Percentiles rank a stretch among this genome's conserved stretches.
Evolutionary conservation across 2,329 filamentous ascomycete species (phyloP).

Genomic region (Chaetomium olivaceum): DNA sequence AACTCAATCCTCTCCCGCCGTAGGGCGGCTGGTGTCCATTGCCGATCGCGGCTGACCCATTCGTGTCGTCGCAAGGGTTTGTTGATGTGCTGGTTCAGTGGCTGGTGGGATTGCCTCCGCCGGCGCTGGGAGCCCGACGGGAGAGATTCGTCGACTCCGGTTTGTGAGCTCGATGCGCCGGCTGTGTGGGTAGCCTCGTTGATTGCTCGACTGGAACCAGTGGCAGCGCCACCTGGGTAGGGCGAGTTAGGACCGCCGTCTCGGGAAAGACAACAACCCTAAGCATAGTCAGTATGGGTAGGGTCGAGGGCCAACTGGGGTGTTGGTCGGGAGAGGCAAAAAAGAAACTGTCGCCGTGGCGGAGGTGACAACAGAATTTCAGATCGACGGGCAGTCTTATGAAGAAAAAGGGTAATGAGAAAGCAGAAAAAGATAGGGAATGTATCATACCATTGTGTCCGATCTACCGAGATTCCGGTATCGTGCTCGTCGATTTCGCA

Average conservation of each 20-base stretch:
- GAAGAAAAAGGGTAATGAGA: neutral
- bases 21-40: constrained; percentile 70
- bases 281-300: neutral
- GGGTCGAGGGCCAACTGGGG: neutral
- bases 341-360: neutral
- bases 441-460: constrained; percentile 30
- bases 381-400: neutral
- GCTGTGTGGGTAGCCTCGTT: constrained; percentile 45
- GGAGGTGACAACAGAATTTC: neutral
- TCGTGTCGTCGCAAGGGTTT: constrained; percentile 65
- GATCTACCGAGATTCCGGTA: neutral
- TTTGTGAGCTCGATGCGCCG: constrained; percentile 35
- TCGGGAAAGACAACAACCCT: constrained; percentile 62
- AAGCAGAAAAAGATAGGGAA: neutral
- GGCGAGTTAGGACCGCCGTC: constrained; percentile 55
- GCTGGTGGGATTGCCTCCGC: constrained; percentile 40
- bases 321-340: neutral
- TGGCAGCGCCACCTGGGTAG: constrained; percentile 50
- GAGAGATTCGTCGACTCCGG: constrained; percentile 33
- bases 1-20: constrained; percentile 75
- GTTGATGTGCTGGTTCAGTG: constrained; percentile 67
- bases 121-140: constrained; percentile 27
- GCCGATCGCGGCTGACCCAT: constrained; percentile 63
- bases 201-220: constrained; percentile 56
- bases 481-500: constrained; percentile 26